These are phyloP conservation scores for Tulasnella sp. DNA, from an alignment of 768 basidiomycete genomes.

Conservation along the genomic window DNA sequence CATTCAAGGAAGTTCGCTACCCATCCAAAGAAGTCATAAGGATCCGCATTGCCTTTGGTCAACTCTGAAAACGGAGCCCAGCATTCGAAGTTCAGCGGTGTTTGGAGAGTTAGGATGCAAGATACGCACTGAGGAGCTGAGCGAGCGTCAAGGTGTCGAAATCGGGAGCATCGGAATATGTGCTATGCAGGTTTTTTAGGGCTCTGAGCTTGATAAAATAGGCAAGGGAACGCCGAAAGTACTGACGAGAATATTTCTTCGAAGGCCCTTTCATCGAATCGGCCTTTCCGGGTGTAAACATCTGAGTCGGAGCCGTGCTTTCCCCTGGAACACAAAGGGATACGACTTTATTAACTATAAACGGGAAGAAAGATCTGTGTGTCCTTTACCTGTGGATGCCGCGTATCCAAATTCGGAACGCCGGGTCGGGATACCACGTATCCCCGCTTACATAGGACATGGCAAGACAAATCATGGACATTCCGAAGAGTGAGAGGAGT, in stretches of 20 bases:
- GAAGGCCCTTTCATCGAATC: constrained; percentile 9
- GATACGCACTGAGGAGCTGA: constrained; percentile 24
- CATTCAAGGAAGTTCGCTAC: constrained; percentile 17
- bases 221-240: no score
- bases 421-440: constrained; percentile 27
- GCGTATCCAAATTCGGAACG: constrained; percentile 4
- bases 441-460: not conserved
- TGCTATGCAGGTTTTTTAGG: not conserved
- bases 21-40: constrained; percentile 28
- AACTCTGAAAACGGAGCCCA: not conserved
- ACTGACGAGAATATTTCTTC: constrained; percentile 30
- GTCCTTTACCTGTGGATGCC: constrained; percentile 27
- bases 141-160: constrained; percentile 4
- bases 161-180: constrained; percentile 20
- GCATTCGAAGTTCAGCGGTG: not conserved
- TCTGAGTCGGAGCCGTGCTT: constrained; percentile 31
- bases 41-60: constrained; percentile 24
- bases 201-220: not conserved
- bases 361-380: no score
- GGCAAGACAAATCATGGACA: not conserved
- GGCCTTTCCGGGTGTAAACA: constrained; percentile 24
- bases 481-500: not conserved
- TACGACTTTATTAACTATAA: no score
- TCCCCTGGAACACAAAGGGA: not conserved
- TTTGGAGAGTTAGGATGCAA: not conserved